Percentiles rank a stretch among this genome's conserved stretches.
Conservation (phyloP, 805 yeast species). For the Hanseniaspora clermontiae region DNA sequence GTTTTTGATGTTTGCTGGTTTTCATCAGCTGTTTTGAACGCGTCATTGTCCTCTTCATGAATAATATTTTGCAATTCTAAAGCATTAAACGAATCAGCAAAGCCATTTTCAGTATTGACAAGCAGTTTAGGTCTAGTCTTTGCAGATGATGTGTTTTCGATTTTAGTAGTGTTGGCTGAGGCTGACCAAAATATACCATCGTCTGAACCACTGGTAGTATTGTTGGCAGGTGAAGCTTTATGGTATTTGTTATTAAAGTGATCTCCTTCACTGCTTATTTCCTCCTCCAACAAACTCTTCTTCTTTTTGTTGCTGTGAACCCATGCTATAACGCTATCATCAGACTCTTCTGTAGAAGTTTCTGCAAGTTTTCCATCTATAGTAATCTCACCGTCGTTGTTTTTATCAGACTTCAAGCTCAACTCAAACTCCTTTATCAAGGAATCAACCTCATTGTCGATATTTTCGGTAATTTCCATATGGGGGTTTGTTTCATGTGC, state of each 20-base stretch:
- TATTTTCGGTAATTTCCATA: neutral
- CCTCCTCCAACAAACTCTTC: neutral
- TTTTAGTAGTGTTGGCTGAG: neutral
- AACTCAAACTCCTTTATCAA: neutral
- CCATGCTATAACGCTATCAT: conserved; percentile 21
- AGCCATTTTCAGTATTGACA: neutral
- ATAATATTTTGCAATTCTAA: neutral
- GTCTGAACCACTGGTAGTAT: neutral
- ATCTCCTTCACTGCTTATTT: neutral
- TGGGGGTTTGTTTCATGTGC: neutral
- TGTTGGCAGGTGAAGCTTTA: neutral
- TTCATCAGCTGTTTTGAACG: conserved; percentile 17
- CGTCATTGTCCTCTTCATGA: conserved; percentile 13
- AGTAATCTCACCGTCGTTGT: neutral
- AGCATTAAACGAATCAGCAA: neutral
- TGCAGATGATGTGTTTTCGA: neutral
- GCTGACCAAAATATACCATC: conserved; percentile 23
- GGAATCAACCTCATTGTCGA: neutral
- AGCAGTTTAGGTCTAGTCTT: neutral
- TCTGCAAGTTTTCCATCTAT: neutral
- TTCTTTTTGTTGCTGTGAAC: conserved; percentile 11
- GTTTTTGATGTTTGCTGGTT: neutral
- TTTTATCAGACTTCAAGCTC: conserved; percentile 14
- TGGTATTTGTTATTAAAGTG: neutral
- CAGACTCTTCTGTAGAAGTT: conserved; percentile 35